phyloP scores from a whole-genome alignment of 192 early-diverging fungal genomes.

The Coemansia biformis region DNA sequence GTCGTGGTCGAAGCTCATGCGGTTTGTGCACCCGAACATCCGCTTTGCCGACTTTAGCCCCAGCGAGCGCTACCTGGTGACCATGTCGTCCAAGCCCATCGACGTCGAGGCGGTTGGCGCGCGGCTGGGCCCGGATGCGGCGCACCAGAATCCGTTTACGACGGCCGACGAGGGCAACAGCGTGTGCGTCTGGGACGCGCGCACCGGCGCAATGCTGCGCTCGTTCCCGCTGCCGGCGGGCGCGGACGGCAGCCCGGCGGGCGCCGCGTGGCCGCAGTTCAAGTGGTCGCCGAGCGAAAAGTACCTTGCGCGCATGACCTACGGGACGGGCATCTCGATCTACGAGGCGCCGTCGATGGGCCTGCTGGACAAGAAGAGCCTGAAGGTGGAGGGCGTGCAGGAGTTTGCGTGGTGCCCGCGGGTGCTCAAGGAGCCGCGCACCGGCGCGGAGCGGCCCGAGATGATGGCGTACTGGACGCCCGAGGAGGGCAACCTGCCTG shows the following conservation, averaged over 20 bases:
- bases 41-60: conserved; percentile 90
- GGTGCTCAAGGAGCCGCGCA: conserved; percentile 32
- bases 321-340: conserved; percentile 69
- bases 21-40: conserved; percentile 87
- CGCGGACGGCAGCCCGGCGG: conserved; percentile 50
- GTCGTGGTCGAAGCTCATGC: conserved; percentile 82
- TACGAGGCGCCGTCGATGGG: conserved; percentile 95
- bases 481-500: conserved; percentile 91
- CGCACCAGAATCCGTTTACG: conserved; percentile 64
- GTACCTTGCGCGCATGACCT: conserved; percentile 86
- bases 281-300: conserved; percentile 94
- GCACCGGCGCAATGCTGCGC: conserved; percentile 78
- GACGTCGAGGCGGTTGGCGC: conserved; percentile 49
- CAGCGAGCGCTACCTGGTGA: conserved; percentile 89
- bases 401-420: conserved; percentile 75
- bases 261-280: conserved; percentile 83
- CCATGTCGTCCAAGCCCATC: conserved; percentile 86
- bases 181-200: conserved; percentile 85
- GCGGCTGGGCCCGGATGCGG: conserved; percentile 51
- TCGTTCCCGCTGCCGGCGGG: conserved; percentile 65
- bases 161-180: conserved; percentile 69
- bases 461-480: conserved; percentile 94
- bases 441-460: conserved; percentile 49
- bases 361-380: conserved; percentile 86
- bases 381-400: conserved; percentile 74